These are phyloP conservation scores for Nannochloropsis salina DNA, from an alignment of 108 stramenopile genomes.

Conservation along the genomic window DNA sequence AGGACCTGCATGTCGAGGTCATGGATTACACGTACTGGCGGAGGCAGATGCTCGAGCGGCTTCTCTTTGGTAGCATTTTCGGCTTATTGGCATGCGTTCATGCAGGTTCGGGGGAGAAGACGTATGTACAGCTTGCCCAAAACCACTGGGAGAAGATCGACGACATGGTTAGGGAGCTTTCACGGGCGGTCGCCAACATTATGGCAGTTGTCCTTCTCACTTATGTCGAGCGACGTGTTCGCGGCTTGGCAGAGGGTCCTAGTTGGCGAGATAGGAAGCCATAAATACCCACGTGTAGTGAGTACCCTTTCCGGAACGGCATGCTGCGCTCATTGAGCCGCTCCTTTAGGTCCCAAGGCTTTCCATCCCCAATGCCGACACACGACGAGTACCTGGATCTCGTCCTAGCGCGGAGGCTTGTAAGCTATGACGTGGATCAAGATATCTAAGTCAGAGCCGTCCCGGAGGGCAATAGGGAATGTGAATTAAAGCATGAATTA, in stretches of 20 bases:
- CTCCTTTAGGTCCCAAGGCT: not conserved
- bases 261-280: not conserved
- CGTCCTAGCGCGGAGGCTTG: not conserved
- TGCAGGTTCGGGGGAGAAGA: constrained; percentile 11
- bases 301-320: constrained; percentile 2
- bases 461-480: too few species aligned
- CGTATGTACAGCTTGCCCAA: not conserved
- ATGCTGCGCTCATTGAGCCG: not conserved
- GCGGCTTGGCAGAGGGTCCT: not conserved
- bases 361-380: not conserved
- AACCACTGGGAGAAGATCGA: constrained; percentile 14
- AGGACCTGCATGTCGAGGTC: not conserved
- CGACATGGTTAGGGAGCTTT: not conserved
- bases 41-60: constrained; percentile 41
- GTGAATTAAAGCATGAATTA: too few species aligned
- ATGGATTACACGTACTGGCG: constrained; percentile 39
- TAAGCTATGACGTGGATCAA: not conserved
- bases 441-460: too few species aligned
- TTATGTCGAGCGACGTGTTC: not conserved
- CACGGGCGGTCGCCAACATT: not conserved
- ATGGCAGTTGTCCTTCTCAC: constrained; percentile 6
- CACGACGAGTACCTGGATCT: constrained; percentile 13
- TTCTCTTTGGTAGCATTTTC: constrained; percentile 31
- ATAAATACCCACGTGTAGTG: not conserved
- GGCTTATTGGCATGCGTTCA: constrained; percentile 35